phyloP scores from a whole-genome alignment of 352 stramenopile species.

The Phytophthora multivora region DNA sequence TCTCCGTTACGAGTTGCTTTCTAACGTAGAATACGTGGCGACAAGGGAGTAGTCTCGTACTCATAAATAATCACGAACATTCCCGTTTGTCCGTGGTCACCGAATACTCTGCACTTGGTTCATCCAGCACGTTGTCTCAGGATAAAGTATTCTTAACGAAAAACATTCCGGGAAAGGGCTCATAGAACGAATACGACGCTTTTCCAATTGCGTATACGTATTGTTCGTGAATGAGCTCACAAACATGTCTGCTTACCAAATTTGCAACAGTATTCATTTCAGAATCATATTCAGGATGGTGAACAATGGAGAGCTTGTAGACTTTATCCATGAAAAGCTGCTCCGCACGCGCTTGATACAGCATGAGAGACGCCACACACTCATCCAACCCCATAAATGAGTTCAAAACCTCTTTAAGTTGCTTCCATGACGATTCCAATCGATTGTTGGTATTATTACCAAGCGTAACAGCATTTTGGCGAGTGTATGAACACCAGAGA shows the following conservation, averaged over 20 bases:
- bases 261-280: neutral
- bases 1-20: neutral
- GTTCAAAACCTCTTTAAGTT: slow-evolving; percentile 13
- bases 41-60: neutral
- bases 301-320: neutral
- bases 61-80: neutral
- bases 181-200: neutral
- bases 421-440: slow-evolving; percentile 25
- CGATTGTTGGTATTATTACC: slow-evolving; percentile 2
- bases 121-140: neutral
- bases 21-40: neutral
- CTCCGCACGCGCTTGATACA: neutral
- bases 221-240: neutral
- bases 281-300: neutral
- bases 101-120: neutral
- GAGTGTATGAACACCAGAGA: slow-evolving; percentile 16
- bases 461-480: neutral
- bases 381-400: neutral
- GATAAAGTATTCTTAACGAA: too few relatives aligned
- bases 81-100: neutral
- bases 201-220: neutral
- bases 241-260: neutral
- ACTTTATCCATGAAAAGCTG: neutral
- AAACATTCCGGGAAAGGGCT: neutral
- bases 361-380: neutral